Conservation (phyloP, 495 filamentous ascomycete species). For the Neurospora sp. region DNA sequence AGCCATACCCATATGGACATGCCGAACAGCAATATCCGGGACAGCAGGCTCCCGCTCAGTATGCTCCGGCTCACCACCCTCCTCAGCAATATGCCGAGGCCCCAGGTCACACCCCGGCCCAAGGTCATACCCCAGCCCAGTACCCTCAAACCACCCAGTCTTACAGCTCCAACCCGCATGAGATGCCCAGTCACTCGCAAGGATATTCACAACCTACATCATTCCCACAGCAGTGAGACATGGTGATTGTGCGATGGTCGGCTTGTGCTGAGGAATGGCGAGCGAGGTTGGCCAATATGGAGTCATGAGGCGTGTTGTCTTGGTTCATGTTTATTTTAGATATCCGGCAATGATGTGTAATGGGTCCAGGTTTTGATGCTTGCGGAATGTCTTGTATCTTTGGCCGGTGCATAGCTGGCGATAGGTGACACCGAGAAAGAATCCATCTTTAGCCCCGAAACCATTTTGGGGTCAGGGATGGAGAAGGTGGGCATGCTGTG, state of each 20-base stretch:
- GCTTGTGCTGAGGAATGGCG: neutral
- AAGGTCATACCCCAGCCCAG: neutral
- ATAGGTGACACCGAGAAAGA: neutral
- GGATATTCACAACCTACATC: neutral
- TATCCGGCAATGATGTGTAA: neutral
- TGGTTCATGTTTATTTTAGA: neutral
- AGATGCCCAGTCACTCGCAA: neutral
- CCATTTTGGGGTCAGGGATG: neutral
- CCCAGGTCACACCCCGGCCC: neutral
- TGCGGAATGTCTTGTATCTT: neutral
- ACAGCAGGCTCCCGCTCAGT: constrained; percentile 7
- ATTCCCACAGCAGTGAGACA: neutral
- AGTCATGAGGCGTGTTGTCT: neutral
- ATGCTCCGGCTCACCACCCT: neutral
- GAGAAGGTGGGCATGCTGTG: neutral
- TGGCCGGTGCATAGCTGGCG: neutral
- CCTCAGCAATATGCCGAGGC: constrained; percentile 5
- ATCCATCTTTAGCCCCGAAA: neutral
- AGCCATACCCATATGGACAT: constrained; percentile 6
- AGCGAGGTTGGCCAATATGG: neutral
- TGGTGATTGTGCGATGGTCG: neutral
- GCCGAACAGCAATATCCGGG: constrained; percentile 4
- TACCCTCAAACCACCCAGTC: neutral
- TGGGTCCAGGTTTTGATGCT: neutral
- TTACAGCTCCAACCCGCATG: neutral